Evolutionary conservation across 2,329 filamentous ascomycete species (phyloP), one percentile per base, ranked within the genome.

Genomic region (Ceratocystis papillata): DNA sequence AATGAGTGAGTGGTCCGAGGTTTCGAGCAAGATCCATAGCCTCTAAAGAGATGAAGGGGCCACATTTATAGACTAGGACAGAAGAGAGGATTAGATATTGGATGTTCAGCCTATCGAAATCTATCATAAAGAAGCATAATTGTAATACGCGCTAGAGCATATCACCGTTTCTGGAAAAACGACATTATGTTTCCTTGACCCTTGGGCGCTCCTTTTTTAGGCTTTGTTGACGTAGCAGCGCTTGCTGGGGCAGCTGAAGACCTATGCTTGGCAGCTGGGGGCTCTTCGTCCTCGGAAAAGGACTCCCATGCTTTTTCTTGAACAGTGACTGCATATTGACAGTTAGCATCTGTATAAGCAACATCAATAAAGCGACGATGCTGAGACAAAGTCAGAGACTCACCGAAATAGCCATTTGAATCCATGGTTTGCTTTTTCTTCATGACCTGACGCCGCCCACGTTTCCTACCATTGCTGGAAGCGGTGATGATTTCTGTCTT

Each of bases 301-400:
- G 88, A 93, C 74, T 96, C 92, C 92, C 92, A 96, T 0, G 81
- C 87, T 0, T 83, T 77, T 72, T 96, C 90, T 75, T 95, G 89
- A 70, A 87, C 87, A 1, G 91, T 96, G 41, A 96, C 92, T 94
- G 71, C 48, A 55, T 5, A 25, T n/a, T 63, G 10, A 22, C 12
- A 22, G 57, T 70, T 65, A 70, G 64, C 48, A 53, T 4, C 22
- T 4, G 22, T 17, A 53, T 12, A 53, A 5, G 12, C 28, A 17
- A 8, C 3, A 20, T 62, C n/a, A 17, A n/a, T 25, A 55, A 59
- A 20, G 46, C 48, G n/a, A 25, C n/a, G 5, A 53, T 22, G 3
- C 48, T 8, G 3, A 5, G 48, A 41, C 3, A 41, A 15, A 5
- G 10, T 41, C 4, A 10, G 1, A 37, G n/a, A 76, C 85, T 75